Conservation (phyloP, 1,139 yeast species). For the Oligophagozyma castellii region DNA sequence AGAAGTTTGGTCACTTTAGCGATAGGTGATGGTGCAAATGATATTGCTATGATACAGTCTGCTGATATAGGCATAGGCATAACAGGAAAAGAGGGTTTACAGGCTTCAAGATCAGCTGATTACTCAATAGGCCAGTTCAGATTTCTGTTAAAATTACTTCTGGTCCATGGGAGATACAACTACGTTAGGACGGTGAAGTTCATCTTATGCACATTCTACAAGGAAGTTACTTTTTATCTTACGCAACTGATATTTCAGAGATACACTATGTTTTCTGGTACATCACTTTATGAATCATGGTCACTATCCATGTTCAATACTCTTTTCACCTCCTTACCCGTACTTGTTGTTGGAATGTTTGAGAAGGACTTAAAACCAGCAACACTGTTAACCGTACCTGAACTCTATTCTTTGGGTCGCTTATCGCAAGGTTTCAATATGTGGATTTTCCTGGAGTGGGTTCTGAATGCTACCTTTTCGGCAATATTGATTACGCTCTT, state of each 20-base stretch:
- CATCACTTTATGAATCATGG: constrained; percentile 91
- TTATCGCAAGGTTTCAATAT: constrained; percentile 64
- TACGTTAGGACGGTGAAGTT: constrained; percentile 86
- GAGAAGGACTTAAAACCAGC: constrained; percentile 84
- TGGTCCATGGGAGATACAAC: constrained; percentile 94
- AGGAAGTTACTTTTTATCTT: constrained; percentile 77
- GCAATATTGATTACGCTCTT: constrained; percentile 60
- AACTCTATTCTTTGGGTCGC: constrained; percentile 69
- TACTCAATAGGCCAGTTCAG: constrained; percentile 93
- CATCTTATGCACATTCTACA: constrained; percentile 87
- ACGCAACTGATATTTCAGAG: constrained; percentile 84
- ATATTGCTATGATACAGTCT: constrained; percentile 96
- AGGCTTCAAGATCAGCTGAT: constrained; percentile 92
- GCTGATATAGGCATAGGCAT: constrained; percentile 98
- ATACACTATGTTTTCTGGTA: constrained; percentile 80
- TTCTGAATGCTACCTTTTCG: constrained; percentile 60
- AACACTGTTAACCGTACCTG: constrained; percentile 84
- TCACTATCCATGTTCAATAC: constrained; percentile 95
- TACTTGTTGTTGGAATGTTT: constrained; percentile 86
- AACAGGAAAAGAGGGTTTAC: constrained; percentile 92
- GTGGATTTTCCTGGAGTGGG: constrained; percentile 61
- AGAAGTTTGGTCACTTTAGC: constrained; percentile 73
- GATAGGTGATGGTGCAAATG: constrained; percentile 99
- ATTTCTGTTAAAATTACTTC: constrained; percentile 60
- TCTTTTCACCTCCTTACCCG: constrained; percentile 84